A percentile compares a stretch with the other conserved stretches of the same genome.
These are phyloP conservation scores for Phaseolus coccineus DNA, from an alignment of 331 rosid genomes.

Conservation along the genomic window DNA sequence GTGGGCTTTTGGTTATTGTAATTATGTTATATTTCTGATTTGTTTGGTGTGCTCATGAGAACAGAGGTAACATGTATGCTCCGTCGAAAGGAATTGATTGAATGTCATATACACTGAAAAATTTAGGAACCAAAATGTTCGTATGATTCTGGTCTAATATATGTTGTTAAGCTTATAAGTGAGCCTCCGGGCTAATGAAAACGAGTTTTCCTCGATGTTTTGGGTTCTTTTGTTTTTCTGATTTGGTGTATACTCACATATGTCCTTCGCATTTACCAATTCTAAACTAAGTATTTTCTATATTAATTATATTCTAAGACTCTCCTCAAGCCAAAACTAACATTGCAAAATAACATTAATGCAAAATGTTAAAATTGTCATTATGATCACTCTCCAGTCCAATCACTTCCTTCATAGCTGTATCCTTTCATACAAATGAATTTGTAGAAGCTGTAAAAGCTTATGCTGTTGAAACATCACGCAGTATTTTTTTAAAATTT, in stretches of 20 bases:
- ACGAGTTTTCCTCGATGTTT: background rate
- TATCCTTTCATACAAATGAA: background rate
- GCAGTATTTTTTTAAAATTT: too few relatives aligned
- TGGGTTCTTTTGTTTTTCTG: background rate
- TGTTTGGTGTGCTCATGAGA: background rate
- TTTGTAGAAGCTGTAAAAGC: background rate
- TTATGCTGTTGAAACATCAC: background rate
- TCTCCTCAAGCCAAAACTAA: background rate
- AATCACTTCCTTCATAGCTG: too few relatives aligned
- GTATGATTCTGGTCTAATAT: background rate
- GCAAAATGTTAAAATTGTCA: background rate
- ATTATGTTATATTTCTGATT: slow-evolving; percentile 3
- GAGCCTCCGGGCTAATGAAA: background rate
- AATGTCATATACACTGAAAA: background rate
- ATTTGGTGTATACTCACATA: background rate
- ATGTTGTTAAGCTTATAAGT: background rate
- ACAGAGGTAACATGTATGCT: background rate
- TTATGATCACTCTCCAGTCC: background rate
- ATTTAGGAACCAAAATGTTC: background rate
- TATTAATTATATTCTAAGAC: background rate
- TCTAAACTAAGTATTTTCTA: background rate
- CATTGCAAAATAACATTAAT: too few relatives aligned
- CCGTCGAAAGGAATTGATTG: background rate
- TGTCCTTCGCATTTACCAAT: background rate
- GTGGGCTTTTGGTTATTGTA: background rate